Base-by-base conservation (phyloP, 2,329 filamentous ascomycete species). In the Venturia carpophila region DNA sequence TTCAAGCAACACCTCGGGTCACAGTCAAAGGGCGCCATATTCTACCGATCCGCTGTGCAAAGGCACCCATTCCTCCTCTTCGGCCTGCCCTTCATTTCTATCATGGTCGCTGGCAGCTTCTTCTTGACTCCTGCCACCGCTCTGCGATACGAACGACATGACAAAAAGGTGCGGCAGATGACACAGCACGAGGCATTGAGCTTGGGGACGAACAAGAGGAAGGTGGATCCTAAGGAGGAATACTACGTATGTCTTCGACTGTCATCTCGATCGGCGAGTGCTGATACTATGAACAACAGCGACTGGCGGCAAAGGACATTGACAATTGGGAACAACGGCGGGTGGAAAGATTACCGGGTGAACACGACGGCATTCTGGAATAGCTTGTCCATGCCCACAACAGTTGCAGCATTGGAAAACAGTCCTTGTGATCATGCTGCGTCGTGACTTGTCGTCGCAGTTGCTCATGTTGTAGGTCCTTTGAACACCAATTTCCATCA, bases 261-360 rank as follows among this genome's bases (percentile, higher is more conserved):
- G 10, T 24, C 60, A 43, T 61, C 34, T 64, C 55, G 62, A 21
- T 47, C 45, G 27, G 39, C 58, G 69, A 71, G 11, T 34, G 37
- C 65, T 67, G 55, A 65, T n/a, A 63, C 34, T 34, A 15, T 13
- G 21, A 45, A 66, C 30, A 6, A 34, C 75, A 94, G 90, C 85
- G 87, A 77, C 80, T 90, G 47, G 89, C 91, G 70, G 90, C 90
- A 41, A 96, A 95, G 76, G 94, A 97, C 73, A 79, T 97, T 67
- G 93, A 99, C 72, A 84, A 91, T 73, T 99, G 94, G 94, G 93
- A 97, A 75, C 94, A 97, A 78, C 95, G 94, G 78, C 86, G 95
- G 64, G 92, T 97, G 13, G 87, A 96, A 79, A 83, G 94, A 73
- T 82, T 97, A 67, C 87, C 90, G 24, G 94, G 94, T 69, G 95